A percentile compares a stretch with the other conserved stretches of the same genome.
Evolutionary conservation across 2,329 filamentous ascomycete genomes (phyloP).

Genomic region (Pseudopyricularia javanii): DNA sequence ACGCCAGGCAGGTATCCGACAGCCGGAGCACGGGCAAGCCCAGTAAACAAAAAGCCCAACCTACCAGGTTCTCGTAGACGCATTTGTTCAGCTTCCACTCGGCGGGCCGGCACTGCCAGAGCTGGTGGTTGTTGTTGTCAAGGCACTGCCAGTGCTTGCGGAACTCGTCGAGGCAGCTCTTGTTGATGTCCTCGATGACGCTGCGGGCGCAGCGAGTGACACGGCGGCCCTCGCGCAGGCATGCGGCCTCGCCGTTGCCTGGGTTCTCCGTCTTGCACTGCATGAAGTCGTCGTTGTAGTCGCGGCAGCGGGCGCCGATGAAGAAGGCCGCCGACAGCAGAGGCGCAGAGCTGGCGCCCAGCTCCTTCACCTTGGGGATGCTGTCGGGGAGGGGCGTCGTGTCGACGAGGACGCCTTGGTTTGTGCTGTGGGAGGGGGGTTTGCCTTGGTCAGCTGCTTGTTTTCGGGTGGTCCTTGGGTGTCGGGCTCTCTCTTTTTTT

Average conservation of each 20-base stretch:
- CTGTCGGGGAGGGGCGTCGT: constrained; percentile 86
- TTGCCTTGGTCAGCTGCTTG: not conserved
- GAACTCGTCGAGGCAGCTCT: constrained; percentile 84
- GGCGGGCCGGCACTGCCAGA: constrained; percentile 84
- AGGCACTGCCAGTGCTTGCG: constrained; percentile 89
- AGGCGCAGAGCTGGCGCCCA: constrained; percentile 86
- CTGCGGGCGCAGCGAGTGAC: constrained; percentile 93
- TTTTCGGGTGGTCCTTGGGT: not conserved
- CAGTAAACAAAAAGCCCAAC: constrained; percentile 22
- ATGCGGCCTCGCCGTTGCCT: constrained; percentile 84
- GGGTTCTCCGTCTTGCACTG: constrained; percentile 95
- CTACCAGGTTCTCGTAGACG: constrained; percentile 86
- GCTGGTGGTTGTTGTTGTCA: constrained; percentile 93
- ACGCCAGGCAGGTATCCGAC: not conserved
- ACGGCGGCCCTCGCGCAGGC: constrained; percentile 89
- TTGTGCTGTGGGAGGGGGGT: constrained; percentile 54
- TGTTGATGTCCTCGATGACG: constrained; percentile 96
- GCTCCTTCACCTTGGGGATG: constrained; percentile 86
- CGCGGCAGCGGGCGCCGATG: constrained; percentile 86
- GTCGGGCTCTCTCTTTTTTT: not conserved
- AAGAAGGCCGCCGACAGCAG: constrained; percentile 89
- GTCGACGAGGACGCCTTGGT: constrained; percentile 86
- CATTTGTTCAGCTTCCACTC: constrained; percentile 92
- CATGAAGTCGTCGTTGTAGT: constrained; percentile 99
- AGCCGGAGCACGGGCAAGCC: not conserved